phyloP scores from a whole-genome alignment of 1,284 basidiomycete species.

The Taiwanofungus camphoratus region DNA sequence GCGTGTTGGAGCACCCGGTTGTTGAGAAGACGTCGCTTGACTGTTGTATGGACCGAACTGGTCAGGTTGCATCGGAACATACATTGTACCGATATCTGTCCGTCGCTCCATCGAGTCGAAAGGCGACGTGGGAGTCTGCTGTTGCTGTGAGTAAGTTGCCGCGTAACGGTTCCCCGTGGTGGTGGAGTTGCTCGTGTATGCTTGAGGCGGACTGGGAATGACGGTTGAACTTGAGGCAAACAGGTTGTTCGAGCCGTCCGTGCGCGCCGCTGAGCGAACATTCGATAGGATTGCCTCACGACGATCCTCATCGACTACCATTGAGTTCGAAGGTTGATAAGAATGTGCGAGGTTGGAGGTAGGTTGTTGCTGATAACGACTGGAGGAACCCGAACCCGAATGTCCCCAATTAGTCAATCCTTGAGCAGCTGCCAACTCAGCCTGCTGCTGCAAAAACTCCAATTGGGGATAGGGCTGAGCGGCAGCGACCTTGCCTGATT shows the following conservation, averaged over 20 bases:
- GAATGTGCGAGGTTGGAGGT: slow-evolving; percentile 68
- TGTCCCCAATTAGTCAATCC: slow-evolving; percentile 51
- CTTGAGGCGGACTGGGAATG: slow-evolving; percentile 69
- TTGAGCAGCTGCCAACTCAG: slow-evolving; percentile 69
- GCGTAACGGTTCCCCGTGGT: slow-evolving; percentile 54
- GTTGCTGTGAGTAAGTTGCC: slow-evolving; percentile 38
- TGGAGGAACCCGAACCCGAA: slow-evolving; percentile 21
- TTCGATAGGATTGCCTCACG: slow-evolving; percentile 70
- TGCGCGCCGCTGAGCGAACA: slow-evolving; percentile 61
- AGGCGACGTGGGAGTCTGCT: slow-evolving; percentile 36
- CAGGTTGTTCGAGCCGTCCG: slow-evolving; percentile 35
- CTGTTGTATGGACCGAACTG: slow-evolving; percentile 54
- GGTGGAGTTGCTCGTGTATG: slow-evolving; percentile 49
- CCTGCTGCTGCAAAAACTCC: slow-evolving; percentile 88
- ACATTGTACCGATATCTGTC: slow-evolving; percentile 61
- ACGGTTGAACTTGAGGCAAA: slow-evolving; percentile 43
- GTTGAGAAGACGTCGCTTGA: slow-evolving; percentile 26
- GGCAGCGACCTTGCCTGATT: slow-evolving; percentile 59
- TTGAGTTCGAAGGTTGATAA: slow-evolving; percentile 45
- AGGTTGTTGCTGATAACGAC: slow-evolving; percentile 42
- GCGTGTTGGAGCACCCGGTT: slow-evolving; percentile 27
- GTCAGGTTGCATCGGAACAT: slow-evolving; percentile 75
- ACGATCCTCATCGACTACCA: slow-evolving; percentile 60
- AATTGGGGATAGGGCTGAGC: slow-evolving; percentile 80
- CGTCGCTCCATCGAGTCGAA: slow-evolving; percentile 61